Evolutionary conservation across 208 protist genomes (phyloP).

Genomic region (Wallacemonas sp.): DNA sequence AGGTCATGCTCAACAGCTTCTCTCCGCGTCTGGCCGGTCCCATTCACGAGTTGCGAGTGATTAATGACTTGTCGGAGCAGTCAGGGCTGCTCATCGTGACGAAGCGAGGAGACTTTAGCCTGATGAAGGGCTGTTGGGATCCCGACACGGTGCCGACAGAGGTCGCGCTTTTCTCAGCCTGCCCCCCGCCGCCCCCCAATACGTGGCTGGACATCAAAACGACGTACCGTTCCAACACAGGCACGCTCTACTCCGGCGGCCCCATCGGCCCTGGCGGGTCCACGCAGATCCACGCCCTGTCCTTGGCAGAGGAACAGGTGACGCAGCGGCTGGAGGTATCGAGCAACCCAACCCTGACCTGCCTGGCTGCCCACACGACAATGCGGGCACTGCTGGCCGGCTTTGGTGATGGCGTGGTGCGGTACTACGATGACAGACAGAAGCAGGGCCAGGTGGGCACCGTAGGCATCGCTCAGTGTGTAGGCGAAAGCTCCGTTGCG

Average conservation of each 20-base stretch:
- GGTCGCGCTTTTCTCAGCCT: conserved; percentile 80
- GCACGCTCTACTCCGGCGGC: conserved; percentile 81
- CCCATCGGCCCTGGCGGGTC: conserved; percentile 58
- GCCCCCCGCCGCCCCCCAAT: conserved; percentile 49
- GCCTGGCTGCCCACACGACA: conserved; percentile 65
- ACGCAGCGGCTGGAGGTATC: conserved; percentile 71
- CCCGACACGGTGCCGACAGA: conserved; percentile 49
- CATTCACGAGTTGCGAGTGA: conserved; percentile 69
- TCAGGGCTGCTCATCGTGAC: conserved; percentile 79
- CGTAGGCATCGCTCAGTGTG: conserved; percentile 53
- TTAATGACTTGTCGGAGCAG: conserved; percentile 88
- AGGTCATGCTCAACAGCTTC: conserved; percentile 65
- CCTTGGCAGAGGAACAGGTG: conserved; percentile 82
- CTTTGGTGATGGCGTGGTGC: conserved; percentile 76
- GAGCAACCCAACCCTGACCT: conserved; percentile 67
- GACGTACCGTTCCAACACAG: conserved; percentile 68
- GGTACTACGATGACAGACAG: conserved; percentile 89
- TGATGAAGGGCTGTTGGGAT: conserved; percentile 72
- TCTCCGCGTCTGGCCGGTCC: conserved; percentile 50
- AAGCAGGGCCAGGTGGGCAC: conserved; percentile 70
- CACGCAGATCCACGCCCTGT: conserved; percentile 78
- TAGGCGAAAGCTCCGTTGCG: neutral
- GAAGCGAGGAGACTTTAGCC: conserved; percentile 70
- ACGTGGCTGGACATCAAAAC: conserved; percentile 71
- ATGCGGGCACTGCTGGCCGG: conserved; percentile 73